Evolutionary conservation across 2,329 filamentous ascomycete genomes (phyloP).

Genomic region (Aspergillus pseudoterreus): DNA sequence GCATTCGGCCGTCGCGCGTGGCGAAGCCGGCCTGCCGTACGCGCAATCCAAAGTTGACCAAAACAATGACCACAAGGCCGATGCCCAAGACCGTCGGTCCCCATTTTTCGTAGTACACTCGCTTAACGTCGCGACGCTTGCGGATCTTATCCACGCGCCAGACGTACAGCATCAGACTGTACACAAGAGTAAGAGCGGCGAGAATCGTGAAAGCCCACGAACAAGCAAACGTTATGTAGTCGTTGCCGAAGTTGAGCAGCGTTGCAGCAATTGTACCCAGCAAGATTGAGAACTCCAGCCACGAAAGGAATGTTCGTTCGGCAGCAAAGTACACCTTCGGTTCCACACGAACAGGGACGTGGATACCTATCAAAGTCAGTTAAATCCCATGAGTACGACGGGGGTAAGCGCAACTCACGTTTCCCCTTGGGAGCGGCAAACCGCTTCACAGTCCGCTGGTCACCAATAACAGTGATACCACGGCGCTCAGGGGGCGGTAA

Average conservation of each 20-base stretch:
- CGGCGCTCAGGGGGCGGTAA: conserved; percentile 35
- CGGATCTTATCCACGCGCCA: conserved; percentile 86
- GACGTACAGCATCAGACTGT: conserved; percentile 78
- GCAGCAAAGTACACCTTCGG: conserved; percentile 97
- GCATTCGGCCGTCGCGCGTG: conserved; percentile 10
- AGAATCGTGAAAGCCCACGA: conserved; percentile 78
- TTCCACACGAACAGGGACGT: conserved; percentile 92
- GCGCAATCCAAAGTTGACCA: conserved; percentile 76
- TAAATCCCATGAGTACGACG: neutral
- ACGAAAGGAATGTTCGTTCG: conserved; percentile 91
- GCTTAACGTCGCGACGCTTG: conserved; percentile 71
- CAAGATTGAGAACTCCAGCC: conserved; percentile 96
- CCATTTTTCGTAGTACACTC: conserved; percentile 78
- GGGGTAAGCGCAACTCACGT: conserved; percentile 34
- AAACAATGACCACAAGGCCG: conserved; percentile 69
- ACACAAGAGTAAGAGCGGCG: conserved; percentile 73
- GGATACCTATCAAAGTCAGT: conserved; percentile 62
- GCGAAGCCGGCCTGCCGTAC: conserved; percentile 51
- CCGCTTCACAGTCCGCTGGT: conserved; percentile 46
- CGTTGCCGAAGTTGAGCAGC: conserved; percentile 71
- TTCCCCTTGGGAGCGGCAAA: conserved; percentile 58
- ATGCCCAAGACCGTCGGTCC: conserved; percentile 75
- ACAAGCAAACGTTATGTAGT: conserved; percentile 61
- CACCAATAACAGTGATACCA: conserved; percentile 40
- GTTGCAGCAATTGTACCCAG: conserved; percentile 83